Percentiles rank a stretch among this genome's conserved stretches.
These are phyloP conservation scores for Coemansia sp. DNA, from an alignment of 192 early-diverging fungal species.

Conservation along the genomic window DNA sequence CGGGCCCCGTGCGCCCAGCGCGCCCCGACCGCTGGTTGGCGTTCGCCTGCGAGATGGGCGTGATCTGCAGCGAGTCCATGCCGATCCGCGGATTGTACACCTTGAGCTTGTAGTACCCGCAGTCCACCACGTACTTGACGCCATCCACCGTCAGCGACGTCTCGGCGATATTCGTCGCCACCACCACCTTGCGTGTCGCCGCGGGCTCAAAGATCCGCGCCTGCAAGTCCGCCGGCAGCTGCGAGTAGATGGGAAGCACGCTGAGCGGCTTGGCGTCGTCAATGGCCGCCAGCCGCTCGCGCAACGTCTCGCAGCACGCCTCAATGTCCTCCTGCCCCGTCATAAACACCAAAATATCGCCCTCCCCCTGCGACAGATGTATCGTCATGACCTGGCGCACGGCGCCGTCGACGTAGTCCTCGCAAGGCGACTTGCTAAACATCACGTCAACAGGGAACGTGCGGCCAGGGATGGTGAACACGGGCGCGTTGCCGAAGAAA, in stretches of 20 bases:
- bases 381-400: conserved; percentile 94
- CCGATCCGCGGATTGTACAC: conserved; percentile 95
- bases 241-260: conserved; percentile 92
- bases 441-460: conserved; percentile 94
- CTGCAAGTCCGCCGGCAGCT: conserved; percentile 93
- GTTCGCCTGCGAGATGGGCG: conserved; percentile 93
- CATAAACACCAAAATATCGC: conserved; percentile 94
- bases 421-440: conserved; percentile 91
- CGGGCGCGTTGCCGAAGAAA: conserved; percentile 89
- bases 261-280: conserved; percentile 67
- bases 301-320: conserved; percentile 68
- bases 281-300: conserved; percentile 69
- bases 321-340: conserved; percentile 99
- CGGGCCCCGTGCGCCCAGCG: conserved; percentile 94
- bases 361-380: conserved; percentile 89
- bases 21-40: conserved; percentile 95
- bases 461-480: conserved; percentile 95
- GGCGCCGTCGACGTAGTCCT: conserved; percentile 94
- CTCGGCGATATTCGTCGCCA: conserved; percentile 99
- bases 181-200: conserved; percentile 83
- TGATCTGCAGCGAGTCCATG: conserved; percentile 95
- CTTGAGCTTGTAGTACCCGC: conserved; percentile 96
- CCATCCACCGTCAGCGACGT: conserved; percentile 98
- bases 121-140: conserved; percentile 94
- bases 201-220: conserved; percentile 94